Conservation (phyloP, 495 filamentous ascomycete species). For the Xylaria scruposa region DNA sequence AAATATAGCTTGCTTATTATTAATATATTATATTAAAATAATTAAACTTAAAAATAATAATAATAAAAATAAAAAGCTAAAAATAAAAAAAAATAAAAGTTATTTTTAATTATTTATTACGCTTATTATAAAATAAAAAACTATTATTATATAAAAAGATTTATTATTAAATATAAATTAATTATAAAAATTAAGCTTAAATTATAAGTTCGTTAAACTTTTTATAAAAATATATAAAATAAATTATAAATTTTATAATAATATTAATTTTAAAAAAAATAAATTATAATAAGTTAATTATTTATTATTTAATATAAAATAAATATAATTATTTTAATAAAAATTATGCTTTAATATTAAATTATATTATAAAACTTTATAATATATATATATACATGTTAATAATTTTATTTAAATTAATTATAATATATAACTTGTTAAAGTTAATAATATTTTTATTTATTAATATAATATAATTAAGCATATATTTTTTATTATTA, state of each 20-base stretch:
- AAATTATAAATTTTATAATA: background rate
- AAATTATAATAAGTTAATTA: background rate
- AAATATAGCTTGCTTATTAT: no score
- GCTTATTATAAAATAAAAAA: no score
- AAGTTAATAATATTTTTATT: background rate
- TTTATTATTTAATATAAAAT: constrained; percentile 1
- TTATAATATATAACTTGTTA: background rate
- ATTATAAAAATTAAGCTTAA: background rate
- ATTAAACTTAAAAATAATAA: no score
- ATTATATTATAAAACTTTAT: background rate
- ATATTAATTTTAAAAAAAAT: background rate
- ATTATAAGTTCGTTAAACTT: background rate
- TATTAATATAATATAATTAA: background rate
- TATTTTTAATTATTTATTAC: no score
- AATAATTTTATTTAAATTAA: constrained; percentile 1
- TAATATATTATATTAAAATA: no score
- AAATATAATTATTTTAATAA: background rate
- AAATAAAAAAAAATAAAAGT: no score
- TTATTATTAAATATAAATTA: background rate
- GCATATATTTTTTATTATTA: constrained; percentile 4
- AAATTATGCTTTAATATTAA: background rate
- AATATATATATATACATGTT: background rate
- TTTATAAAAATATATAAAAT: background rate
- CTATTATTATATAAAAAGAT: no score
- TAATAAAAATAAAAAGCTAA: no score